These are phyloP conservation scores for Fusarium longipes DNA, from an alignment of 2,329 filamentous ascomycete species.

Conservation along the genomic window DNA sequence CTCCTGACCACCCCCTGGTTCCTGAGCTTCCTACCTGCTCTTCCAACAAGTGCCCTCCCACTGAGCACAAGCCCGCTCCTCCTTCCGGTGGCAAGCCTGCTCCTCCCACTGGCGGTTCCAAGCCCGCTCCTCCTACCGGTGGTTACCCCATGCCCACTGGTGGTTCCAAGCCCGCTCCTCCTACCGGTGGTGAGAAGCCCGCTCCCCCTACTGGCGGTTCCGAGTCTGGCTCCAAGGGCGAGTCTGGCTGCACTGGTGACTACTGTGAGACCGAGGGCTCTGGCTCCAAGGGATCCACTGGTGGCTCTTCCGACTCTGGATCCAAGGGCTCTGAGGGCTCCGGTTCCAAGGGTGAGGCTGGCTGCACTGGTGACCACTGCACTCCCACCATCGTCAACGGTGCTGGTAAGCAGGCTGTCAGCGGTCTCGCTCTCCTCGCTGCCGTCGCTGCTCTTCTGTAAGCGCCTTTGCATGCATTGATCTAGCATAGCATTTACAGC, in stretches of 20 bases:
- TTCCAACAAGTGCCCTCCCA: slow-evolving; percentile 11
- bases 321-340: not conserved
- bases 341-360: not conserved
- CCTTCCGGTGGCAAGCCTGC: not conserved
- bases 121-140: not conserved
- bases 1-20: slow-evolving; percentile 14
- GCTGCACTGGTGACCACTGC: not conserved
- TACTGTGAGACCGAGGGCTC: not conserved
- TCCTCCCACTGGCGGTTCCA: not conserved
- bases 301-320: not conserved
- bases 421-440: slow-evolving; percentile 34
- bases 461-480: not conserved
- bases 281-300: not conserved
- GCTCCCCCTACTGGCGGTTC: not conserved
- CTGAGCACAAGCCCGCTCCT: not conserved
- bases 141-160: not conserved
- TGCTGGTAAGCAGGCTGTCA: slow-evolving; percentile 39
- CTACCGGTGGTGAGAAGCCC: not conserved
- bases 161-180: not conserved
- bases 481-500: not conserved
- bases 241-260: not conserved
- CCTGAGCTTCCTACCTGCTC: slow-evolving; percentile 12
- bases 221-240: not conserved
- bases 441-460: slow-evolving; percentile 36
- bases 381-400: slow-evolving; percentile 30